Base-by-base conservation (phyloP, 345 rosid species). In the Cardamine chenopodiifolia region DNA sequence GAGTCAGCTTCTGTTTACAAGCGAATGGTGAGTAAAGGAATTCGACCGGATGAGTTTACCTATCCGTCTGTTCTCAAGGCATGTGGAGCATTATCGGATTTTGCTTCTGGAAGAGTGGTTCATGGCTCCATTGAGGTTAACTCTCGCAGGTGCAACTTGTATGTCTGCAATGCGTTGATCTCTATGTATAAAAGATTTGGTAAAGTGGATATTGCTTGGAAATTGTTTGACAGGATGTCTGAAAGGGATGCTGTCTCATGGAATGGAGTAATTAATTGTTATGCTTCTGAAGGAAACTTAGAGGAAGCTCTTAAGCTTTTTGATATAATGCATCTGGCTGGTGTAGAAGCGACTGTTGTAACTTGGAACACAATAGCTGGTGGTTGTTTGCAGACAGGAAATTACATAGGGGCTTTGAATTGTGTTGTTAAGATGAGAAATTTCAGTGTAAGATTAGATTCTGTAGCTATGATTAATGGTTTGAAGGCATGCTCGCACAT, bases 1-100 rank as follows among this genome's bases (percentile, higher is more conserved):
- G 89, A 84, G 77, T 85, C 87, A 4, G 79, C 89, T 25, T 66
- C 70, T 55, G 73, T 73, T 34, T 92, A 82, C 78, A 86, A 74
- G 64, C 66, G 76, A 59, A 88, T 92, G 97, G 47, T 78, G 59
- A 50, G 71, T 52, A 83, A 49, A 69, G 88, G 92, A 39, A 55
- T 88, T 52, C 76, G 31, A 74, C 88, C 88, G 0, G 92, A 92
- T 84, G 82, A 72, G 26, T 92, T 82, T 66, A 92, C 93, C 45
- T 92, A 86, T 64, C 93, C 96, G 1, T 87, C 96, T 5, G 83
- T 90, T 78, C 86, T 90, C 50, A 92, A 88, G 71, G 92, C 97
- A 8, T 92, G 96, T 68, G 89, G 88, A 22, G 90, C 86, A 47
- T 70, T 58, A 15, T 55, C 74, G 35, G 87, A 90, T 75, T 22